phyloP scores from a whole-genome alignment of 73 alveolate genomes.

The Blepharisma japonicum region DNA sequence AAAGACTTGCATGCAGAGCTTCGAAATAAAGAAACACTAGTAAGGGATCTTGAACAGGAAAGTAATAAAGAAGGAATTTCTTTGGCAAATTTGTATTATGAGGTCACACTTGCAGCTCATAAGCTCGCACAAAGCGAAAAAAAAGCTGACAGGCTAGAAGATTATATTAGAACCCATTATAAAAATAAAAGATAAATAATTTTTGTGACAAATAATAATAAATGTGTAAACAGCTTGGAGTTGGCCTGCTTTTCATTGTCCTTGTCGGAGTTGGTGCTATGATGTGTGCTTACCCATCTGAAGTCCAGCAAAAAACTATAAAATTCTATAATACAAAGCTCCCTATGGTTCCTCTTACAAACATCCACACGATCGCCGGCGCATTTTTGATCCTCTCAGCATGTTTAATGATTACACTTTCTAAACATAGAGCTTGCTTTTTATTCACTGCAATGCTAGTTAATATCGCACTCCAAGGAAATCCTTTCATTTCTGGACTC shows the following conservation, averaged over 20 bases:
- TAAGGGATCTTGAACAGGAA: neutral
- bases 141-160: neutral
- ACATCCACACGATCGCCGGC: neutral
- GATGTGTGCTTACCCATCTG: conserved; percentile 12
- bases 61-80: neutral
- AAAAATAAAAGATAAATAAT: neutral
- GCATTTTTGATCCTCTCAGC: neutral
- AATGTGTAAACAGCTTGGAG: neutral
- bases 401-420: neutral
- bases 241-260: neutral
- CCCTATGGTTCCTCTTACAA: neutral
- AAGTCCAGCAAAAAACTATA: neutral
- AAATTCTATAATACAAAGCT: neutral
- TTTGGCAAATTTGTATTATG: conserved; percentile 14
- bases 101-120: neutral
- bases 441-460: neutral
- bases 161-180: neutral
- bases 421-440: neutral
- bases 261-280: neutral
- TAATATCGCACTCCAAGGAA: neutral
- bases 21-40: neutral
- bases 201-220: too few species aligned
- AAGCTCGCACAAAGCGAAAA: conserved; percentile 1
- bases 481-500: neutral
- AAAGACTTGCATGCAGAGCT: neutral